phyloP scores from a whole-genome alignment of 495 filamentous ascomycete genomes.

The Neurospora sp. region DNA sequence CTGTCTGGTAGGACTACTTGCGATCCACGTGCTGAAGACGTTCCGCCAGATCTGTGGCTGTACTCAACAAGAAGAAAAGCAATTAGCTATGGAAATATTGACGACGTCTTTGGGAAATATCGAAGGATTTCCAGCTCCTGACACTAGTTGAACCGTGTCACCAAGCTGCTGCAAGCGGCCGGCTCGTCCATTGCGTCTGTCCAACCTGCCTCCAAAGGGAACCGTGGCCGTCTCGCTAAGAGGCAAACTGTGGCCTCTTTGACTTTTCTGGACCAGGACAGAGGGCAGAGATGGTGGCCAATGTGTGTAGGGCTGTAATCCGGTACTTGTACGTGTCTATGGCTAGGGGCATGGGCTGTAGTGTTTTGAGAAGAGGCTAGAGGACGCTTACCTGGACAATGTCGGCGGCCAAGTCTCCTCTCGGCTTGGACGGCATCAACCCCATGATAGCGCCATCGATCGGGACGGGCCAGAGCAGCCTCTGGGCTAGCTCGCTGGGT shows the following conservation, averaged over 20 bases:
- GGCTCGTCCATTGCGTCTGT: background rate
- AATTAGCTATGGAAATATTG: background rate
- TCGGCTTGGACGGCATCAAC: background rate
- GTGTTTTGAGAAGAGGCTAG: background rate
- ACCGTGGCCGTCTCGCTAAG: background rate
- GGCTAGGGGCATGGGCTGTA: background rate
- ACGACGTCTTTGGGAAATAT: background rate
- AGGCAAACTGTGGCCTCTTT: background rate
- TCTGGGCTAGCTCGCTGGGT: background rate
- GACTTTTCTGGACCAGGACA: background rate
- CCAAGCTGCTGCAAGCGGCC: background rate
- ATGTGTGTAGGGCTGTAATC: background rate
- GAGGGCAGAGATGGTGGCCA: background rate
- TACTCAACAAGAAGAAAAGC: background rate
- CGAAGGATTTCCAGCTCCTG: background rate
- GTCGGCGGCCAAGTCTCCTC: background rate
- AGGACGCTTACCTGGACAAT: background rate
- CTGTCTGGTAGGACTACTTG: constrained; percentile 11
- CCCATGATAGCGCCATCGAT: background rate
- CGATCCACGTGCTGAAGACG: constrained; percentile 12
- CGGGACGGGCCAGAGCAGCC: background rate
- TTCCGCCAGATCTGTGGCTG: constrained; percentile 12
- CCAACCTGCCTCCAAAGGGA: background rate
- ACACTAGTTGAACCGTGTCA: background rate
- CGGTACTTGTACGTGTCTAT: background rate